These are phyloP conservation scores for Hydrangea macrophylla DNA, from an alignment of 148 eudicot genomes.

Conservation along the genomic window DNA sequence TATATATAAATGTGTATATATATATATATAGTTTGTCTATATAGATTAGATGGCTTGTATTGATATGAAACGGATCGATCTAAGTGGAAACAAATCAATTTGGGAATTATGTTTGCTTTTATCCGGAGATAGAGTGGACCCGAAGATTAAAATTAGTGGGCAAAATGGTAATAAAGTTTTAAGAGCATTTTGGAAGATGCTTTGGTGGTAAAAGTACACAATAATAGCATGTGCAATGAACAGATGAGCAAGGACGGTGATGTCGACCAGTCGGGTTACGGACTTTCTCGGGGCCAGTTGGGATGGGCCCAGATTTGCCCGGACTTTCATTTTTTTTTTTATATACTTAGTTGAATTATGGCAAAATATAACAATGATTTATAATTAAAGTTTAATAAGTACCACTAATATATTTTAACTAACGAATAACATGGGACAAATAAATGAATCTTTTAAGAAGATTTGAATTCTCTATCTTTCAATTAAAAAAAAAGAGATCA, in stretches of 20 bases:
- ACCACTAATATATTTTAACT: too few species aligned
- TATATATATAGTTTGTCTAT: too few species aligned
- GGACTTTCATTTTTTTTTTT: not conserved
- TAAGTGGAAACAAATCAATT: not conserved
- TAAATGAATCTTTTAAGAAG: too few species aligned
- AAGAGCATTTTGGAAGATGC: not conserved
- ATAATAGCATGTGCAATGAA: constrained; percentile 5
- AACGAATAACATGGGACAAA: too few species aligned
- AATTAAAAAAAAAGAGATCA: too few species aligned
- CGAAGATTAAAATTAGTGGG: too few species aligned
- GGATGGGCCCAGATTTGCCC: not conserved
- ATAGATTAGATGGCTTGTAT: not conserved
- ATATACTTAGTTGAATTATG: not conserved
- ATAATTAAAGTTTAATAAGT: not conserved
- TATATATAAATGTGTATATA: not conserved
- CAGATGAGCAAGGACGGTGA: not conserved
- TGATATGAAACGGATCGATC: not conserved
- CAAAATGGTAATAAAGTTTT: not conserved
- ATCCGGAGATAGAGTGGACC: not conserved
- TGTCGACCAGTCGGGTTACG: constrained; percentile 4
- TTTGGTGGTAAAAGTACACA: not conserved
- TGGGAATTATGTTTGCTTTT: too few species aligned
- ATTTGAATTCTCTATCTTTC: too few species aligned
- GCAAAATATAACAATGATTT: not conserved
- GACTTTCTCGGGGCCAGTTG: not conserved